phyloP scores from a whole-genome alignment of 495 filamentous ascomycete genomes.

The Sabuloglossum arenarium region DNA sequence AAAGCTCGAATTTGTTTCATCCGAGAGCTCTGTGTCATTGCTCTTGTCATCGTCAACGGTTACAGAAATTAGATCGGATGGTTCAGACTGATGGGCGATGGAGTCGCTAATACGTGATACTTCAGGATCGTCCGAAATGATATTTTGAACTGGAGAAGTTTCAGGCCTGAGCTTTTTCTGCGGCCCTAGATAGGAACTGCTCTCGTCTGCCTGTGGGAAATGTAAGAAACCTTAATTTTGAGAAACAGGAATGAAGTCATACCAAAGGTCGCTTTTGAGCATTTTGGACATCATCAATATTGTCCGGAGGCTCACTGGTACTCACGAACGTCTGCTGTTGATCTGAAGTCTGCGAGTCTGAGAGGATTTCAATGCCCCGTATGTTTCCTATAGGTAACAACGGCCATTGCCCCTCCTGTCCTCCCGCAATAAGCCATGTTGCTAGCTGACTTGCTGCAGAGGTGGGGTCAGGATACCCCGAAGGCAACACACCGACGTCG shows the following conservation, averaged over 20 bases:
- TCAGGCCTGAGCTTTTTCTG: background rate
- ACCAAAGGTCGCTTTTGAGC: conserved; percentile 4
- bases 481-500: conserved; percentile 26
- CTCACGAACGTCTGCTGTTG: background rate
- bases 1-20: background rate
- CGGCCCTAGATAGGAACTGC: background rate
- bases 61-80: background rate
- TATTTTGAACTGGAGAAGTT: background rate
- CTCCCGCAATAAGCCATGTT: conserved; percentile 17
- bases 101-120: background rate
- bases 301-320: background rate
- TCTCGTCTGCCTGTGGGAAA: background rate
- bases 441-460: conserved; percentile 26
- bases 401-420: conserved; percentile 20
- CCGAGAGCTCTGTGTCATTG: background rate
- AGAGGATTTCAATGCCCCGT: background rate
- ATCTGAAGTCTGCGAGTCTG: background rate
- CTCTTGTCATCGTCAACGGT: background rate
- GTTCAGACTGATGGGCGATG: background rate
- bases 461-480: conserved; percentile 23
- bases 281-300: background rate
- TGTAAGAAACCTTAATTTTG: background rate
- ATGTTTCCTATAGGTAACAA: conserved; percentile 17
- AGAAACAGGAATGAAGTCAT: background rate
- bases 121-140: background rate